phyloP scores from a whole-genome alignment of 1,284 basidiomycete genomes.

The Heterobasidion irregulare region DNA sequence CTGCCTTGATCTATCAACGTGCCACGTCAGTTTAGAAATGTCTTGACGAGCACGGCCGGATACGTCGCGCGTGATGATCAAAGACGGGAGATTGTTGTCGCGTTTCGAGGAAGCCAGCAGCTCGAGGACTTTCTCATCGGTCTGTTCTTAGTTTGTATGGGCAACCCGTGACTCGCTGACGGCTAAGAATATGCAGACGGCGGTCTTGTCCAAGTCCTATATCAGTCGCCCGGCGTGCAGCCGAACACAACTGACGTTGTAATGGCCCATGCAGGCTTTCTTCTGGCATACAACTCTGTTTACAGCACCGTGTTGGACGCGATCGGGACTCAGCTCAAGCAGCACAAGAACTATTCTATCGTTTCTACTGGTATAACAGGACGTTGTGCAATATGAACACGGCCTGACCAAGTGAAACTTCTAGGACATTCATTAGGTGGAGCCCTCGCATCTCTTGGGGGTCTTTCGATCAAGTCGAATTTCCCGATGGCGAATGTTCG shows the following conservation, averaged over 20 bases:
- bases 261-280: constrained; percentile 16
- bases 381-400: neutral
- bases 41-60: constrained; percentile 35
- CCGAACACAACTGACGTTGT: constrained; percentile 1
- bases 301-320: constrained; percentile 8
- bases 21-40: constrained; percentile 27
- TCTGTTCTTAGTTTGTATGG: constrained; percentile 12
- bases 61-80: constrained; percentile 37
- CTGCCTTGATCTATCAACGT: neutral
- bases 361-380: constrained; percentile 8
- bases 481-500: constrained; percentile 8
- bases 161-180: neutral
- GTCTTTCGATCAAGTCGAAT: constrained; percentile 12
- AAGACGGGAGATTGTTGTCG: constrained; percentile 36
- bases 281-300: constrained; percentile 17
- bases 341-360: constrained; percentile 10
- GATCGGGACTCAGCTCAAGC: constrained; percentile 10
- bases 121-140: constrained; percentile 15
- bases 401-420: neutral
- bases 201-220: constrained; percentile 16
- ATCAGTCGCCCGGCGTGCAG: constrained; percentile 15
- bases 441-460: constrained; percentile 15
- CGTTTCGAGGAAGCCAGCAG: constrained; percentile 33
- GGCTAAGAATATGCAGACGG: constrained; percentile 3
- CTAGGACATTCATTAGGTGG: constrained; percentile 20